Conservation (phyloP, 345 rosid species). For the Salix arbutifolia region DNA sequence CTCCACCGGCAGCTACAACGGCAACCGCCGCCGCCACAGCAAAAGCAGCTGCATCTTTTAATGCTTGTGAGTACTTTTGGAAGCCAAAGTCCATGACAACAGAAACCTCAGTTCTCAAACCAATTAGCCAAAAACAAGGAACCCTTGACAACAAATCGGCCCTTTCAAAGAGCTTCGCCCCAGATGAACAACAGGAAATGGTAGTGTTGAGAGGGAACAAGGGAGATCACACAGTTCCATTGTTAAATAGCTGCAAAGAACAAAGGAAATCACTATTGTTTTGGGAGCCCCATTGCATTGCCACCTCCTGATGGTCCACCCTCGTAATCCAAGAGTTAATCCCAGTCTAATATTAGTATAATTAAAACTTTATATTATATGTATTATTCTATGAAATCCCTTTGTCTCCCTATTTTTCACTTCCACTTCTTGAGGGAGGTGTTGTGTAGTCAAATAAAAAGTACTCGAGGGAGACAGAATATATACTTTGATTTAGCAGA, state of each 20-base stretch:
- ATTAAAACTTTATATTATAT: conserved; percentile 5
- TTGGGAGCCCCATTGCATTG: conserved; percentile 67
- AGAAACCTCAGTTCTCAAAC: not conserved
- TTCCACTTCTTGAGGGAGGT: conserved; percentile 20
- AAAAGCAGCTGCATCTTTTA: conserved; percentile 36
- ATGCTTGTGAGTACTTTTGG: conserved; percentile 71
- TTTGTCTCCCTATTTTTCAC: conserved; percentile 27
- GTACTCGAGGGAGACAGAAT: conserved; percentile 15
- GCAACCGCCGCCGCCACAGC: conserved; percentile 7
- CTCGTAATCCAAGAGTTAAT: not conserved
- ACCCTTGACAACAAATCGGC: conserved; percentile 10
- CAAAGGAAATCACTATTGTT: conserved; percentile 59
- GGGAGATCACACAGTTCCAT: conserved; percentile 31
- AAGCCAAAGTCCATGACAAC: conserved; percentile 35
- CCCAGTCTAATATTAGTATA: not conserved
- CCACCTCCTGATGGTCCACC: conserved; percentile 47
- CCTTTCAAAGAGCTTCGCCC: conserved; percentile 18
- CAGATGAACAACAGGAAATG: conserved; percentile 25
- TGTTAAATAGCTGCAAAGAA: conserved; percentile 66
- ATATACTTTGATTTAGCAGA: conserved; percentile 23
- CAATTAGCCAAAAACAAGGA: conserved; percentile 14
- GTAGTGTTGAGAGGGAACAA: conserved; percentile 24
- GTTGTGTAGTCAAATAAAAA: conserved; percentile 39
- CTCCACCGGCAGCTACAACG: conserved; percentile 18
- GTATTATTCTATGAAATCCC: not conserved